Conservation (phyloP, 2,329 filamentous ascomycete species). For the Trichoderma asperellum region DNA sequence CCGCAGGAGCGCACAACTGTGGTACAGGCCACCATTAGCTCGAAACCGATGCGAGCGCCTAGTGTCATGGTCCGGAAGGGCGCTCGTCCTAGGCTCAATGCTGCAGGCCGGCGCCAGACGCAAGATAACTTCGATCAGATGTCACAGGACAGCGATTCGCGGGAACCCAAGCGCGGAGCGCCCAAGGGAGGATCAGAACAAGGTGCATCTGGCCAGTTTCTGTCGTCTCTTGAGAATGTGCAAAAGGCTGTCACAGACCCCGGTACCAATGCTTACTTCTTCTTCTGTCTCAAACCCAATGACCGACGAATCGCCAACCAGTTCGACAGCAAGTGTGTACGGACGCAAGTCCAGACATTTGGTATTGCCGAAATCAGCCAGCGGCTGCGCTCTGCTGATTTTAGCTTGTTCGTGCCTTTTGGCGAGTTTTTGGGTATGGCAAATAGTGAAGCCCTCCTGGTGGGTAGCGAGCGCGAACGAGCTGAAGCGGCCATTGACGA, state of each 20-base stretch:
- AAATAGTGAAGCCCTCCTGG: conserved; percentile 80
- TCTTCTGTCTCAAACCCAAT: conserved; percentile 97
- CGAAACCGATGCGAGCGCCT: conserved; percentile 88
- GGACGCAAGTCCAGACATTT: conserved; percentile 90
- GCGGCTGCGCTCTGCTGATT: conserved; percentile 87
- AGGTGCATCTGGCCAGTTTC: conserved; percentile 89
- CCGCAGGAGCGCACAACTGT: conserved; percentile 88
- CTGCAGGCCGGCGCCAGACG: conserved; percentile 44
- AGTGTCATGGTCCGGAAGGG: conserved; percentile 87
- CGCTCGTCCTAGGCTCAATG: conserved; percentile 46
- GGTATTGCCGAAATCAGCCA: conserved; percentile 98
- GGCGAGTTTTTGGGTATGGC: conserved; percentile 90
- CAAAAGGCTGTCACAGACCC: conserved; percentile 81
- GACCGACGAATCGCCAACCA: conserved; percentile 97
- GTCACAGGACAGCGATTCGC: conserved; percentile 55
- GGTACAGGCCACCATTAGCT: conserved; percentile 94
- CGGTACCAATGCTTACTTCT: conserved; percentile 90
- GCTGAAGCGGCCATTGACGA: conserved; percentile 89
- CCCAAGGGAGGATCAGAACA: conserved; percentile 59
- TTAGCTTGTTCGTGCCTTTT: conserved; percentile 93
- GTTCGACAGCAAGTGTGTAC: conserved; percentile 98
- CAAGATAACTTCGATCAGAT: conserved; percentile 52
- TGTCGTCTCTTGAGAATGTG: conserved; percentile 86
- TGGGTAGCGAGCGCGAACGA: conserved; percentile 91
- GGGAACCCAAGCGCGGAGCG: conserved; percentile 46